Evolutionary conservation across 73 alveolate species (phyloP), one percentile per base, ranked within the genome.

Genomic region (Paramecium sonneborni): DNA sequence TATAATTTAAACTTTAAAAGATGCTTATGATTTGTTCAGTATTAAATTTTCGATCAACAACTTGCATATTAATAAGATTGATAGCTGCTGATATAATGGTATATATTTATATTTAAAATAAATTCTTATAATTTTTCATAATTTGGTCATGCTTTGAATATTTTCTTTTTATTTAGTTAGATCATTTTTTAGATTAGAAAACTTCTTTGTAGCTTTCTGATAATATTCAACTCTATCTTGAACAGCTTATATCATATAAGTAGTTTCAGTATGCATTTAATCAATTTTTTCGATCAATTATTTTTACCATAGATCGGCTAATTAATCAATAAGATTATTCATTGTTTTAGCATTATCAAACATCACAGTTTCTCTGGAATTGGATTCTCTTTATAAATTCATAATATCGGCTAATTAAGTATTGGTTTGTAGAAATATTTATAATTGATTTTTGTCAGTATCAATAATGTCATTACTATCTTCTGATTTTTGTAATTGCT

Each of bases 261-360:
- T 46, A 0, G 90, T 46, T 23, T 79, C 69, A 11, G 90, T 43
- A 26, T 79, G 90, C 72, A 79, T 39, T 43, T 39, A 41, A 79
- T 79, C 90, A 41, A 79, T 79, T 79, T 79, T 24, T 20, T 79
- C 90, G n/a, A 79, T 79, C 35, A 79, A 44, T 79, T 79, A 44
- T 18, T 79, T 79, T 79, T 79, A 79, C 90, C 90, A 79, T 44
- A 41, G 21, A 43, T 79, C 90, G 14, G 90, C 90, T 44, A 79
- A 14, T 46, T 79, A 43, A 39, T 79, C 90, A 46, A 79, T 79
- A 15, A 79, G 3, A 6, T 38, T 79, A 14, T 79, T 79, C 90
- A 79, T 79, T 15, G 28, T 21, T 79, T 79, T 79, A 0, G 72
- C 90, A 46, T 79, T 79, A 10, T 79, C 90, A 79, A 79, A 79